Base-by-base conservation (phyloP, 768 basidiomycete genomes). In the Kwoniella heveanensis region DNA sequence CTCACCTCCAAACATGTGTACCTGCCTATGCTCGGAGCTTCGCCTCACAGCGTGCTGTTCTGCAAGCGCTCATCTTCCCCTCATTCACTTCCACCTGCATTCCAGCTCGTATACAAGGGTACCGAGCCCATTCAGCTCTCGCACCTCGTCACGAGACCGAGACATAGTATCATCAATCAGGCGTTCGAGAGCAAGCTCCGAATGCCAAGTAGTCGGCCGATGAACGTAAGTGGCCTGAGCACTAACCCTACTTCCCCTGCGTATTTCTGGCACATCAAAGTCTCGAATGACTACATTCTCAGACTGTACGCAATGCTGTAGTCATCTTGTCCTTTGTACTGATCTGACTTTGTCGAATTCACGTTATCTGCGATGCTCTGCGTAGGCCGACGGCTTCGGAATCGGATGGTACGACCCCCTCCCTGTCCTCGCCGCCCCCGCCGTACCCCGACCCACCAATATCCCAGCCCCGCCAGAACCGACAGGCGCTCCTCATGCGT, bases 321-420 rank as follows among this genome's bases (percentile, higher is more conserved):
- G n/a, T n/a, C n/a, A n/a, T n/a, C n/a, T n/a, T n/a, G n/a, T n/a
- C n/a, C n/a, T n/a, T n/a, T n/a, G n/a, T n/a, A 17, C 36, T 47
- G 25, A 21, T 32, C 19, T 4, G 8, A 26, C 13, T 36, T 13
- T 36, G 32, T 13, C n/a, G n/a, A n/a, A n/a, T n/a, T n/a, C n/a
- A n/a, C n/a, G n/a, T n/a, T n/a, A n/a, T n/a, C n/a, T n/a, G n/a
- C n/a, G n/a, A n/a, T n/a, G n/a, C n/a, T 49, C 0, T 7, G 9
- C 47, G 13, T 25, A 77, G 75, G 76, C 73, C 21, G 94, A 97
- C 78, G 95, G 95, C 0, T 98, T 98, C 78, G 95, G 95, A 27
- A 92, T 98, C 90, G 95, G 92, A 4, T 97, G 95, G 95, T 97
- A 96, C 78, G 94, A 94, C 80, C 87, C 90, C 13, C 84, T 88